Percentiles rank a stretch among this genome's conserved stretches.
These are phyloP conservation scores for Licmophora abbreviata DNA, from an alignment of 108 stramenopile genomes.

Conservation along the genomic window DNA sequence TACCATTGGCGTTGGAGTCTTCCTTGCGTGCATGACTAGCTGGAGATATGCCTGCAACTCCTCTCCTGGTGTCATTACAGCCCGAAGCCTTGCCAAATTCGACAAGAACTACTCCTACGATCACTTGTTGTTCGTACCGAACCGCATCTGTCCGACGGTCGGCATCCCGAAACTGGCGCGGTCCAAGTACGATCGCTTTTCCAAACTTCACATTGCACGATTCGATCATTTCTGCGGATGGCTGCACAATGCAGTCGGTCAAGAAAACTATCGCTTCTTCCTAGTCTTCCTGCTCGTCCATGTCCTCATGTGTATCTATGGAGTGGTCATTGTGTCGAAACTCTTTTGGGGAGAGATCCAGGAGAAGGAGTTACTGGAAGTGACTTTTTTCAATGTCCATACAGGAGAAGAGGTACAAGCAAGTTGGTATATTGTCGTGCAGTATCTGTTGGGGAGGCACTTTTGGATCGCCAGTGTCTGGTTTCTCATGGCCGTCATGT, in stretches of 20 bases:
- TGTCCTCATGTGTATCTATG: constrained; percentile 75
- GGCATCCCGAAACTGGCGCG: constrained; percentile 60
- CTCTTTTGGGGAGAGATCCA: constrained; percentile 46
- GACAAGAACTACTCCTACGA: constrained; percentile 81
- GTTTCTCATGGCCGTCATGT: constrained; percentile 52
- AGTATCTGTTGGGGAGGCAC: constrained; percentile 51
- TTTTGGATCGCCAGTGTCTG: constrained; percentile 20
- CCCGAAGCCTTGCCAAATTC: constrained; percentile 38
- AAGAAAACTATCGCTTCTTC: constrained; percentile 87
- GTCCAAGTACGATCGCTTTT: constrained; percentile 74
- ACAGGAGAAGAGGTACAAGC: constrained; percentile 56
- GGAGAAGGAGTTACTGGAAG: constrained; percentile 48
- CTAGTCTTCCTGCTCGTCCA: constrained; percentile 69
- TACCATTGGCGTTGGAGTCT: constrained; percentile 55
- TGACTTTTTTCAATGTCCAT: constrained; percentile 55
- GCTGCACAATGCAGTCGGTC: constrained; percentile 79
- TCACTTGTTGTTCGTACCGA: constrained; percentile 50
- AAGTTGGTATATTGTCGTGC: constrained; percentile 36
- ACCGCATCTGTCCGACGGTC: constrained; percentile 50
- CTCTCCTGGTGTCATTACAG: constrained; percentile 63
- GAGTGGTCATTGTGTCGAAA: constrained; percentile 21
- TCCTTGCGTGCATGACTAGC: constrained; percentile 52
- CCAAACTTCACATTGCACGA: constrained; percentile 48
- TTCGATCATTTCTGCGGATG: constrained; percentile 92
- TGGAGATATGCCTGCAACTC: constrained; percentile 47